Evolutionary conservation across 2,329 filamentous ascomycete genomes (phyloP).

Genomic region (Ophiostoma himal-ulmi): DNA sequence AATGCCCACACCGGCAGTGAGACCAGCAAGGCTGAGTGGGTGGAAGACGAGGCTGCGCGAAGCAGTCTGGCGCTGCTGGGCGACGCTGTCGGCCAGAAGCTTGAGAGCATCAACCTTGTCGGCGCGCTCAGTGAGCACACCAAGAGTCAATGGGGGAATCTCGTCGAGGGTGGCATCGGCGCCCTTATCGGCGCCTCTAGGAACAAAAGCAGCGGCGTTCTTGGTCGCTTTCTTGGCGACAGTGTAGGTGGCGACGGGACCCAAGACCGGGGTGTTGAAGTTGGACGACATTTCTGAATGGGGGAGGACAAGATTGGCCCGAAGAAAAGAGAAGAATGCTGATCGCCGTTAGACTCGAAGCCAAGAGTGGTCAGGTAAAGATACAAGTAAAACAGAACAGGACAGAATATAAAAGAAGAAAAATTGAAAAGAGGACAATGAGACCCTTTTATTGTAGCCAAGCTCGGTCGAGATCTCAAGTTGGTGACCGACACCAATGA

Average conservation of each 20-base stretch:
- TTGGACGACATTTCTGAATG: slow-evolving; percentile 57
- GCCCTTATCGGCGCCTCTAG: slow-evolving; percentile 20
- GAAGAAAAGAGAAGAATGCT: slow-evolving; percentile 80
- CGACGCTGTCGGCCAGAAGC: slow-evolving; percentile 73
- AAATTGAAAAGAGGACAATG: neutral
- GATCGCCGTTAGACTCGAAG: slow-evolving; percentile 18
- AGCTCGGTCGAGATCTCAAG: slow-evolving; percentile 3
- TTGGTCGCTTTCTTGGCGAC: slow-evolving; percentile 13
- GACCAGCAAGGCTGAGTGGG: slow-evolving; percentile 47
- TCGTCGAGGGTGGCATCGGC: slow-evolving; percentile 38
- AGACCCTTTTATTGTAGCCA: slow-evolving; percentile 18
- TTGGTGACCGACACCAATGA: slow-evolving; percentile 13
- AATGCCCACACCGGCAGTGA: slow-evolving; percentile 40
- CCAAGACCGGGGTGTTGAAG: slow-evolving; percentile 58
- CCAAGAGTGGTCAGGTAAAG: neutral
- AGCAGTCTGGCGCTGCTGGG: slow-evolving; percentile 70
- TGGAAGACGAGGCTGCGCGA: slow-evolving; percentile 59
- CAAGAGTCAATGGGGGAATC: slow-evolving; percentile 60
- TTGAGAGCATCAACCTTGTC: slow-evolving; percentile 64
- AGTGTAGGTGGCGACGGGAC: slow-evolving; percentile 41
- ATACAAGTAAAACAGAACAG: neutral
- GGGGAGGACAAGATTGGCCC: slow-evolving; percentile 69
- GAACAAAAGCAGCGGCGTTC: slow-evolving; percentile 2
- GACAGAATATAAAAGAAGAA: neutral
- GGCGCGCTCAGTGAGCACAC: slow-evolving; percentile 46